A percentile compares a stretch with the other conserved stretches of the same genome.
phyloP scores from a whole-genome alignment of 1,284 basidiomycete species.

The Ustilago lituana region DNA sequence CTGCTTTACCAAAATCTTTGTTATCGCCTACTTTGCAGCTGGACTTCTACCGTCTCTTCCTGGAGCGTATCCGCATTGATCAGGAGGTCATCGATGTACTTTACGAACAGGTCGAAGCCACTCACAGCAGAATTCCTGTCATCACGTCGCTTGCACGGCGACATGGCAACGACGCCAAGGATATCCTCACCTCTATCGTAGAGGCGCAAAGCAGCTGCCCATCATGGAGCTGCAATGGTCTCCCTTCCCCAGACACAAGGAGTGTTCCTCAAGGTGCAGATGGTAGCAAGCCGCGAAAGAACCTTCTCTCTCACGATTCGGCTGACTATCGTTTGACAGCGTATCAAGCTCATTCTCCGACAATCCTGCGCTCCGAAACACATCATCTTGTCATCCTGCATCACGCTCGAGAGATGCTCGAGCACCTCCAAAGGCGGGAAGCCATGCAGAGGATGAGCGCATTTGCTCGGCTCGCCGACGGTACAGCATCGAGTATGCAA shows the following conservation, averaged over 20 bases:
- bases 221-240: conserved; percentile 11
- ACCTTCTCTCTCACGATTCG: conserved; percentile 4
- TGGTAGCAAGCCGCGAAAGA: not conserved
- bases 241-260: not conserved
- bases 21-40: no score
- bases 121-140: conserved; percentile 15
- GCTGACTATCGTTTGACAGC: conserved; percentile 27
- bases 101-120: conserved; percentile 31
- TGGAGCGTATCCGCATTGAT: conserved; percentile 39
- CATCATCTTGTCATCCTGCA: conserved; percentile 47
- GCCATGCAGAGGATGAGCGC: conserved; percentile 34
- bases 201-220: conserved; percentile 31
- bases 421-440: conserved; percentile 47
- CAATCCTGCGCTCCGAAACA: conserved; percentile 32
- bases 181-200: conserved; percentile 37
- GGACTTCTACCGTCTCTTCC: conserved; percentile 47
- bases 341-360: conserved; percentile 36
- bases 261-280: no score
- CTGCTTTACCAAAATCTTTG: no score
- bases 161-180: conserved; percentile 45
- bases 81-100: conserved; percentile 34
- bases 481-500: not conserved
- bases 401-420: conserved; percentile 44
- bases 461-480: not conserved
- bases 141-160: conserved; percentile 16